Evolutionary conservation across 2,329 filamentous ascomycete species (phyloP).

Genomic region (Apiospora malaysiana): DNA sequence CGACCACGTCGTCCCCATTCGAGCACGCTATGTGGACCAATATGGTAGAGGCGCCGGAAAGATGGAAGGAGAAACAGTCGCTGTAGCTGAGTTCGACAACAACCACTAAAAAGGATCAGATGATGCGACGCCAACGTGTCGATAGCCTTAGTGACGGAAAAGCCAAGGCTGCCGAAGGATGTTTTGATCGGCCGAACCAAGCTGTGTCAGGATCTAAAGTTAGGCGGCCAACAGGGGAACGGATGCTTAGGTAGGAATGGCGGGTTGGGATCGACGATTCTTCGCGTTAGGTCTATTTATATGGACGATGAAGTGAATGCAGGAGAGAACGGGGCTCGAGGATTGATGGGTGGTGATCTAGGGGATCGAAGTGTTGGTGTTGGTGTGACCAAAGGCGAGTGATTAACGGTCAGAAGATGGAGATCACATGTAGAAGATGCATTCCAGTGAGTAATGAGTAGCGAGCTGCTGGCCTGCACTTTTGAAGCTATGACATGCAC

Average conservation of each 20-base stretch:
- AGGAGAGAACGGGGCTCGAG: neutral
- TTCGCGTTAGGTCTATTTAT: neutral
- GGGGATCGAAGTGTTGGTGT: neutral
- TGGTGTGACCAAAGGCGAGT: neutral
- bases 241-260: neutral
- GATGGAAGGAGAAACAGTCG: neutral
- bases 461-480: neutral
- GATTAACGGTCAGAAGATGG: constrained; percentile 4
- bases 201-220: neutral
- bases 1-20: constrained; percentile 15
- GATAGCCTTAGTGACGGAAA: neutral
- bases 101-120: neutral
- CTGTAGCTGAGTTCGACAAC: neutral
- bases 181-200: neutral
- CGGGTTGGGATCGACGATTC: neutral
- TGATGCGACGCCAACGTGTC: neutral
- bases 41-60: neutral
- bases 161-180: neutral
- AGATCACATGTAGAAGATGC: constrained; percentile 6
- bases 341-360: neutral
- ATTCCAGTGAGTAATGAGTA: neutral
- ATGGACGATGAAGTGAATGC: neutral
- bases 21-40: neutral
- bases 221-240: neutral
- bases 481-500: constrained; percentile 12